Base-by-base conservation (phyloP, 1,284 basidiomycete species). In the Xerocomus amazonicus region DNA sequence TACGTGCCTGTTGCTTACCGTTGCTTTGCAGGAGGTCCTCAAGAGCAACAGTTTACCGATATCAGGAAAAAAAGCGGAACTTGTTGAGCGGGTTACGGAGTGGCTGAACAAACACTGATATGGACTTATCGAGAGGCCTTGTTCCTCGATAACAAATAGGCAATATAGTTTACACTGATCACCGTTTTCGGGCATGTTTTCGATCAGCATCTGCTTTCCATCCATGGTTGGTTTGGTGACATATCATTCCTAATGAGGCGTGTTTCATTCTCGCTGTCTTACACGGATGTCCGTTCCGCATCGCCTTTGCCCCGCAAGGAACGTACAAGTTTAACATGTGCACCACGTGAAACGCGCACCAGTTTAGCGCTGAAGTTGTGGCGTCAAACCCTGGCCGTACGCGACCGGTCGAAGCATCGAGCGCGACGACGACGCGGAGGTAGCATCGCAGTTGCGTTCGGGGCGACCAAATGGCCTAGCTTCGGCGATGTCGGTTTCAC, bases 61-160 rank as follows among this genome's bases (percentile, higher is more conserved):
- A 12, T 77, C 79, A 32, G 88, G 88, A 3, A 87, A 77, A 68
- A 91, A 90, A 65, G 77, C 73, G 9, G 87, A 87, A 3, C 70
- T 91, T 42, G 53, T 87, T 6, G 80, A 84, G 47, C 77, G 86
- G 26, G 75, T 83, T 6, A 63, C 66, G 17, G 78, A 80, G 28
- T 89, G 81, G 78, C 64, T 88, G 48, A 19, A 48, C 28, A 54
- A 54, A 37, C 26, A 19, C 26, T 66, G 39, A 59, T 41, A 26
- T 27, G 16, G 29, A 3, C 19, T 33, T 23, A 23, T 23, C 19
- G 19, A 23, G 19, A 23, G 19, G 19, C 4, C 27, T 2, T 36
- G 29, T 38, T n/a, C 17, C 23, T 28, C 14, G 13, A 31, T 33
- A 17, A 41, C 39, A 33, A 26, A 3, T 17, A 16, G 10, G 41